Base-by-base conservation (phyloP, 2,329 filamentous ascomycete genomes). In the Sarocladium kiliense region DNA sequence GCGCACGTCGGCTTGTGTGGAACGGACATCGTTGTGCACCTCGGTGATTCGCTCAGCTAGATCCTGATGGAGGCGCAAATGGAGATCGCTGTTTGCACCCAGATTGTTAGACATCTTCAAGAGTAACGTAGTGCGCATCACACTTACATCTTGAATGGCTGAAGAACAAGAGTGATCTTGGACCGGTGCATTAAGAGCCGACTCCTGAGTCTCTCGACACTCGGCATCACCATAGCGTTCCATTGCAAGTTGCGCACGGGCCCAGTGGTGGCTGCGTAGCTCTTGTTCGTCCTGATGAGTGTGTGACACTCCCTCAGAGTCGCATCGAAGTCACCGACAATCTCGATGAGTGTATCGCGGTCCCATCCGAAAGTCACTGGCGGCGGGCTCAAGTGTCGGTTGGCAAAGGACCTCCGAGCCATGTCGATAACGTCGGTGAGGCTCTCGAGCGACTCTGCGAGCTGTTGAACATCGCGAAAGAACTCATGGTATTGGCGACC, bases 101-200 rank as follows among this genome's bases (percentile, higher is more conserved):
- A 14, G 3, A 44, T 23, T 4, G 25, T 47, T 30, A 47, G 44
- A 47, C 61, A 11, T 59, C 56, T 26, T 60, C 57, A 6, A 70
- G 58, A 37, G n/a, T n/a, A n/a, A n/a, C n/a, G n/a, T n/a, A n/a
- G n/a, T n/a, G n/a, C n/a, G n/a, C n/a, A n/a, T n/a, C n/a, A n/a
- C n/a, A 56, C 68, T 59, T 57, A 70, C 69, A 72, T 68, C 53
- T 72, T 66, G 42, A 72, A 69, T 1, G 69, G 69, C 50, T 68
- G 68, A 34, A 72, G 47, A 1, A 71, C 57, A 30, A 66, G 67
- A 14, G 65, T 55, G 7, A 72, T 60, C 55, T 69, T 70, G 19
- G 65, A 64, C 55, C 67, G 70, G 54, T 72, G 69, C 16, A 71
- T 57, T n/a, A 59, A 57, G 19, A 72, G 68, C 6, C 64, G 61